These are phyloP conservation scores for Cercospora sp. DNA, from an alignment of 2,329 filamentous ascomycete genomes.

Conservation along the genomic window DNA sequence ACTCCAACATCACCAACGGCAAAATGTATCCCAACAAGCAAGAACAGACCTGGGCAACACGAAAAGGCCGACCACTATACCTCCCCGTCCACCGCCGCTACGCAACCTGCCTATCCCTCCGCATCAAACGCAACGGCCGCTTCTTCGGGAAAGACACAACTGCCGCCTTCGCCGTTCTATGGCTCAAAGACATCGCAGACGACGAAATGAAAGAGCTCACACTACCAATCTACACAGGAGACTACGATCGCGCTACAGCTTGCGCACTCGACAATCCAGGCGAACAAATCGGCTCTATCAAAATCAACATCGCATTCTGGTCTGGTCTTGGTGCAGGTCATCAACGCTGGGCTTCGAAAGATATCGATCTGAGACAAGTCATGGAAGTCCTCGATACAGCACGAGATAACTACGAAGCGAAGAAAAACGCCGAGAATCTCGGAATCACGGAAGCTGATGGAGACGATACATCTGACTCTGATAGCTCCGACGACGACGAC, in stretches of 20 bases:
- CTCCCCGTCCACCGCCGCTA: conserved; percentile 64
- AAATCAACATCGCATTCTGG: conserved; percentile 61
- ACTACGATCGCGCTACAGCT: conserved; percentile 57
- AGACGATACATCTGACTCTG: conserved; percentile 18
- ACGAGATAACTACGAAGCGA: conserved; percentile 54
- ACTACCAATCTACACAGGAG: conserved; percentile 66
- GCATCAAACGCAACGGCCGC: conserved; percentile 57
- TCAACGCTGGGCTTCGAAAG: conserved; percentile 55
- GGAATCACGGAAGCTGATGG: conserved; percentile 22
- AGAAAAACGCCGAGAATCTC: conserved; percentile 34
- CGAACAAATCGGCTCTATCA: conserved; percentile 59
- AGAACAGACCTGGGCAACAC: conserved; percentile 55
- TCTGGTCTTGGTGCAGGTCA: conserved; percentile 62
- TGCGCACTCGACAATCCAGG: conserved; percentile 54
- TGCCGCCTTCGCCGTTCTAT: conserved; percentile 63
- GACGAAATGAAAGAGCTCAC: conserved; percentile 62
- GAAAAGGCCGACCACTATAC: conserved; percentile 47
- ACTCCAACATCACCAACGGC: conserved; percentile 57
- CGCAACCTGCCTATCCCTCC: conserved; percentile 55
- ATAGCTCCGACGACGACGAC: conserved; percentile 22
- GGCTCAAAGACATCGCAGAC: conserved; percentile 69
- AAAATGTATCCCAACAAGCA: conserved; percentile 55
- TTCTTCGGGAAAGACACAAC: conserved; percentile 52
- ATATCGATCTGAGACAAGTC: conserved; percentile 57
- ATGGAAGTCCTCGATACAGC: conserved; percentile 65